These are phyloP conservation scores for Samsoniella hepiali DNA, from an alignment of 2,329 filamentous ascomycete genomes.

Conservation along the genomic window DNA sequence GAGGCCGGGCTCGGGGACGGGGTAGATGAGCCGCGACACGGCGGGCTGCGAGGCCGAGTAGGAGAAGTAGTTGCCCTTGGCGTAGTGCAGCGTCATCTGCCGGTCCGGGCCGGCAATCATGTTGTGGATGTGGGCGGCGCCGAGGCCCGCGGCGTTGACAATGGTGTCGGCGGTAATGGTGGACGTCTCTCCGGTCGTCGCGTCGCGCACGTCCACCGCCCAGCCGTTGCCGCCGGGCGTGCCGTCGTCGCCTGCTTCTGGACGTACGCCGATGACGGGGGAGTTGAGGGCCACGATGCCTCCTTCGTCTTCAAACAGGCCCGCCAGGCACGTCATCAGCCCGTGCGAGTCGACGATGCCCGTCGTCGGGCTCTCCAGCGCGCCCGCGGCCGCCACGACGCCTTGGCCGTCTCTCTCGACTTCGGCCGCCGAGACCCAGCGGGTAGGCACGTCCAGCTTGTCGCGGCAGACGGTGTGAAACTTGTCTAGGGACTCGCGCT, in stretches of 20 bases:
- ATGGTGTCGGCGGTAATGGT: conserved; percentile 71
- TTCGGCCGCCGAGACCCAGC: conserved; percentile 64
- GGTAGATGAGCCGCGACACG: conserved; percentile 77
- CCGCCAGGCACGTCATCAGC: conserved; percentile 77
- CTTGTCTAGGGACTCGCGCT: conserved; percentile 60
- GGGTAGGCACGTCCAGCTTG: conserved; percentile 60
- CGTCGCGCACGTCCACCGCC: conserved; percentile 57
- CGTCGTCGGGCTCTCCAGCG: conserved; percentile 80
- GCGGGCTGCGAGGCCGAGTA: conserved; percentile 64
- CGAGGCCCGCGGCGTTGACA: conserved; percentile 82
- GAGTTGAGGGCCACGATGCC: conserved; percentile 71
- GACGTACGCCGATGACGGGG: conserved; percentile 58
- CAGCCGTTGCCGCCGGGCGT: conserved; percentile 60
- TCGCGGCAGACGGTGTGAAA: conserved; percentile 45
- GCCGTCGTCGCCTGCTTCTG: conserved; percentile 34
- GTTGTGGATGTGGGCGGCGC: conserved; percentile 74
- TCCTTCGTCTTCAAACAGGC: conserved; percentile 71
- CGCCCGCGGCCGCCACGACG: conserved; percentile 67
- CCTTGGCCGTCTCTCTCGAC: conserved; percentile 66
- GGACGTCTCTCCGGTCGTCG: conserved; percentile 43
- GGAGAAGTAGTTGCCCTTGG: conserved; percentile 94
- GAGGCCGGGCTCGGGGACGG: conserved; percentile 75
- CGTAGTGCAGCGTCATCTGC: conserved; percentile 68
- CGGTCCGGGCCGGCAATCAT: conserved; percentile 60
- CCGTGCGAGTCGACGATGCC: conserved; percentile 88